Base-by-base conservation (phyloP, 2,329 filamentous ascomycete genomes). In the Trichoderma pleuroti region DNA sequence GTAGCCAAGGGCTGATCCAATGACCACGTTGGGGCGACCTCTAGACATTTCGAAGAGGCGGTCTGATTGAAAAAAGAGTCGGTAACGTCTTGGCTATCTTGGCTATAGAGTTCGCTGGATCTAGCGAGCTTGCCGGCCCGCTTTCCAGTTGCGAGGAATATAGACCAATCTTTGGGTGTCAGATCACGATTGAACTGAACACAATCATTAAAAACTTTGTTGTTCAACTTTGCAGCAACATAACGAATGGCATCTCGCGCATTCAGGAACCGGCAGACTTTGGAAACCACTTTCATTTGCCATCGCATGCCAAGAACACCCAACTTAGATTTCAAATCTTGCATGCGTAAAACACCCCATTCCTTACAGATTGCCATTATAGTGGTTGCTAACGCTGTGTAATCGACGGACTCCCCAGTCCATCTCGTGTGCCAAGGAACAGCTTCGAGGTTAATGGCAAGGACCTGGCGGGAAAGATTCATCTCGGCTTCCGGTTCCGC, bases 241-340 rank as follows among this genome's bases (percentile, higher is more conserved):
- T 88, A 89, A 60, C 85, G 84, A 24, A 89, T 81, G 32, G 86
- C 83, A 7, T 87, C 88, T 60, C 85, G 81, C 28, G 84, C 82
- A 26, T 86, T 87, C 72, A 90, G 83, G 74, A 87, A 87, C 18
- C 88, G 84, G 60, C 86, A 87, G 16, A 86, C 85, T 74, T 87
- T 88, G 9, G 88, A 86, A 52, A 88, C 78, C 8, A 86, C 85
- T 74, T 87, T 87, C 87, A 89, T 89, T 75, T 89, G 86, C 82
- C 86, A 88, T 24, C 82, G 82, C 74, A 84, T 83, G n/a, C 84
- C 84, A 3, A 84, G 76, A 18, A 89, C 83, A 5, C 86, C 87
- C 32, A 90, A 80, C 75, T 90, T 90, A 26, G 79, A 78, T 72
- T 88, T 86, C 68, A 90, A 78, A 72, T 90, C 88, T 32, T 84